Evolutionary conservation across 2,329 filamentous ascomycete species (phyloP), one percentile per base, ranked within the genome.

Genomic region (Epichloe sp.): DNA sequence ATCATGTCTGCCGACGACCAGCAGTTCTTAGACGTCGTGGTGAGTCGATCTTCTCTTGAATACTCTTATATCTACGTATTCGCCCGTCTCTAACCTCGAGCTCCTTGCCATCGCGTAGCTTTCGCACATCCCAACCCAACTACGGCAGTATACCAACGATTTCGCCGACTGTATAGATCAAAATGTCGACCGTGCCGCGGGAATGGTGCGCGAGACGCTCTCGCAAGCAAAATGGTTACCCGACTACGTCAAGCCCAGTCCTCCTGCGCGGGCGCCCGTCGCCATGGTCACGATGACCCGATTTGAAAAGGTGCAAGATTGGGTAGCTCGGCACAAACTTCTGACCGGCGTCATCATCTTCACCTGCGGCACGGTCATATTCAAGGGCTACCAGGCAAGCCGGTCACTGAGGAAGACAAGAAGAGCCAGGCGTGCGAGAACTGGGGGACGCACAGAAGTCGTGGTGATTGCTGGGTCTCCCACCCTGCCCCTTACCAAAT

Each of bases 391-490:
- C 55, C 68, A 69, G 53, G 72, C 64, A 50, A 73, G 67, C 51
- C 74, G 81, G 52, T 79, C 79, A 53, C 73, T 77, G 50, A 80
- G 78, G 53, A 86, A 82, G 64, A 77, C 77, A 50, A 79, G 91
- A 56, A 80, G 88, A 55, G 93, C 90, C 11, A 83, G 77, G 68
- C 81, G 86, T 51, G 86, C 88, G 3, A 76, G 78, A 47, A 95
- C 88, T 69, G 93, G 93, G 93, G 88, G 87, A 4, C 79, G 93
- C 49, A 82, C 84, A 56, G 93, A 98, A 67, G 91, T 97, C 5
- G 72, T 82, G 64, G 86, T 97, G 31, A 78, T 97, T 55, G 89
- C 89, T 21, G 91, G 91, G n/a, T 89, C 88, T 19, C 86, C 88
- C 2, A 80, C 84, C 47, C 82, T 95, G 60, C 86, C 90, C 15